Evolutionary conservation across 148 eudicot species (phyloP), one percentile per base, ranked within the genome.

Genomic region (Diospyros lotus): DNA sequence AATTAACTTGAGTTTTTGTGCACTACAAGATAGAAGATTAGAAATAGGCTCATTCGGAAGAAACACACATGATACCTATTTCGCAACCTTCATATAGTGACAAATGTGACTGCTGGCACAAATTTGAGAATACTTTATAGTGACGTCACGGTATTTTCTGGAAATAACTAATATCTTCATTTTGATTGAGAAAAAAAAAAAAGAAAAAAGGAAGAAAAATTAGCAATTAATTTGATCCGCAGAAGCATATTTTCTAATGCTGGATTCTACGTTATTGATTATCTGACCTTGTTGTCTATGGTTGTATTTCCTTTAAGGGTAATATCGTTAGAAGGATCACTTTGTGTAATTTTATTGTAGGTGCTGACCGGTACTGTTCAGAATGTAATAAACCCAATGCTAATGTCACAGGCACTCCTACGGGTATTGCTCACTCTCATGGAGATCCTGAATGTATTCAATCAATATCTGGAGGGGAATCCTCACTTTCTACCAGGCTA

Each of bases 401-500:
- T 50, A 80, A 65, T 75, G 76, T 55, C 18, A 63, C 80, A 15
- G 79, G 82, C 18, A 59, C 72, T 71, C 78, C 89, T 64, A 75
- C 86, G 71, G 85, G 80, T 60, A 79, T 79, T 13, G 90, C 85
- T 76, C 92, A 85, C 41, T 85, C 89, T 58, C 85, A 11, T 84
- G 86, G 87, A 79, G 98, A 92, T 80, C 89, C 90, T 55, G 98
- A 92, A 77, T 87, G 86, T 78, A 82, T 82, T 64, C 96, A 88
- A 77, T 86, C 94, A 55, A 59, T 84, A 72, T 66, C 85, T 64
- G 91, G 89, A 82, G 84, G 85, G 84, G 86, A 81, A 81, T 81
- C 88, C 11, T 81, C 82, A 71, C 82, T 90, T 70, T 88, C 93
- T 46, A 78, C 89, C 17, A 62, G 84, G 82, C 89, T 87, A 51